Base-by-base conservation (phyloP, 139 green algal genomes). In the Chlamydomonas schloesseri region DNA sequence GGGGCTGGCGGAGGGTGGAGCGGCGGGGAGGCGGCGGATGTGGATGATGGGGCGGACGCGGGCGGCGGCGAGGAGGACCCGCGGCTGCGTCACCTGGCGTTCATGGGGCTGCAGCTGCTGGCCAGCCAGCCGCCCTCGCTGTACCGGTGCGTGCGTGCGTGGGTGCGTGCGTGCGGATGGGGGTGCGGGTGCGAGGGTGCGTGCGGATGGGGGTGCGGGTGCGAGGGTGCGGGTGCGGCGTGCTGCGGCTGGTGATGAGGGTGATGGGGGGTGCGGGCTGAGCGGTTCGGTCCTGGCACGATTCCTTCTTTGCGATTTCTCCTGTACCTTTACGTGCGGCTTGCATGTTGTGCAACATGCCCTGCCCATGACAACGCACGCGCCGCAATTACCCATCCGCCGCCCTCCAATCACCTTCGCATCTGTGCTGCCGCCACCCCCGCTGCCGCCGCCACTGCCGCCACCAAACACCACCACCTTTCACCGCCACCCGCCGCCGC, bases 81-180 rank as follows among this genome's bases (percentile, higher is more conserved):
- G 47, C 64, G 78, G 20, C 1, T 74, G 21, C 42, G 78, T 0
- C 78, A 84, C 78, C 26, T 36, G 42, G 78, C 78, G 37, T 84
- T 84, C 78, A 84, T 84, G 78, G 37, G 28, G 46, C 78, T 84
- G 62, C 78, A 84, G 78, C 0, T 84, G 33, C 29, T 58, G n/a
- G 57, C 80, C 68, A 70, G 67, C 67, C 80, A 86, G 67, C 80
- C 80, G 67, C 50, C 80, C 5, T 74, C 80, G 80, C 47, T 86
- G 67, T 86, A 77, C 80, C 70, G 80, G 80, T 86, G 69, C 8
- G 42, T 50, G 42, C 42, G 42, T 50, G 42, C 8, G 42, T 50
- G 42, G 0, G 34, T 31, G 34, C 20, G 10, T 15, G 24, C 20
- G 60, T 15, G 14, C 3, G 57, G 69, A 36, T 33, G 3, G 62